A percentile compares a stretch with the other conserved stretches of the same genome.
phyloP scores from a whole-genome alignment of 108 stramenopile species.

The Cyclotella choctawhatcheeana region DNA sequence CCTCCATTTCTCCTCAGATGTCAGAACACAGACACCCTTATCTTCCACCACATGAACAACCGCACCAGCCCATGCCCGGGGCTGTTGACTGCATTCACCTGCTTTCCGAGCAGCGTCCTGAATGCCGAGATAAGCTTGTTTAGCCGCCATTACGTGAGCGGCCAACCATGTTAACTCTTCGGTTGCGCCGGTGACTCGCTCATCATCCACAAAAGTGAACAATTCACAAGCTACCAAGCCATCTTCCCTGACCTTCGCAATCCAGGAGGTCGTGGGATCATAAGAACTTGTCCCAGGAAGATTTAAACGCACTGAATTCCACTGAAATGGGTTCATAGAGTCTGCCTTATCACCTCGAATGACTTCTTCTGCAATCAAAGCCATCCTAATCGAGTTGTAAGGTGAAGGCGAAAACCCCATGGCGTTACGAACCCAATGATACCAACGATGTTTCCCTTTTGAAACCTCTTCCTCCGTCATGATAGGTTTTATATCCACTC shows the following conservation, averaged over 20 bases:
- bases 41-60: background rate
- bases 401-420: slow-evolving; percentile 47
- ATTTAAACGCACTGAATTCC: slow-evolving; percentile 37
- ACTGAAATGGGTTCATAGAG: slow-evolving; percentile 41
- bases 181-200: slow-evolving; percentile 17
- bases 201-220: slow-evolving; percentile 46
- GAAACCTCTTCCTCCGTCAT: background rate
- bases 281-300: slow-evolving; percentile 49
- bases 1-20: slow-evolving; percentile 40
- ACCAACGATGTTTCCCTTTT: background rate
- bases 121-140: slow-evolving; percentile 30
- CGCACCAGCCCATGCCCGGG: slow-evolving; percentile 46
- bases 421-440: slow-evolving; percentile 26
- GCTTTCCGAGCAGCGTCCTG: slow-evolving; percentile 56
- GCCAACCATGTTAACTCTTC: slow-evolving; percentile 12
- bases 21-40: slow-evolving; percentile 24
- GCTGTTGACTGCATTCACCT: background rate
- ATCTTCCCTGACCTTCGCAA: slow-evolving; percentile 36
- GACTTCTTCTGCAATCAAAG: slow-evolving; percentile 36
- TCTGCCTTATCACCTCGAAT: slow-evolving; percentile 35
- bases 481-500: slow-evolving; percentile 16
- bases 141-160: slow-evolving; percentile 7
- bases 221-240: slow-evolving; percentile 36
- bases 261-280: slow-evolving; percentile 38
- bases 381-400: slow-evolving; percentile 34